Conservation (phyloP, 441 rosid genomes). For the Metrosideros polymorpha region DNA sequence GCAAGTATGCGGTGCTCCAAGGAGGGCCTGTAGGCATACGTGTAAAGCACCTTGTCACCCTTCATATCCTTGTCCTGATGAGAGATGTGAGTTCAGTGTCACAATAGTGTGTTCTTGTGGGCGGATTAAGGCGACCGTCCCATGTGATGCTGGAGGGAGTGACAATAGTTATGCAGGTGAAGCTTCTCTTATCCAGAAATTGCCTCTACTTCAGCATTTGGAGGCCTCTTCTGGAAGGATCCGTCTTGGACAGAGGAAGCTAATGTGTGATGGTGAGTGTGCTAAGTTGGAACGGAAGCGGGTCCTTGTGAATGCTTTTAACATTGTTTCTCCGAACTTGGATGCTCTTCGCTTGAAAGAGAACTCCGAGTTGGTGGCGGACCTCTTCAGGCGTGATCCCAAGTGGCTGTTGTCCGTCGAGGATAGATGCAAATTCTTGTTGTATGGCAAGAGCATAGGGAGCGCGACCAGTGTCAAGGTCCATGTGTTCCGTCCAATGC, state of each 20-base stretch:
- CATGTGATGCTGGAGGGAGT: constrained; percentile 92
- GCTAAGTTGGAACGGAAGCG: constrained; percentile 87
- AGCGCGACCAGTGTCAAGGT: constrained; percentile 48
- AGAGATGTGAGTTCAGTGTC: constrained; percentile 70
- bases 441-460: constrained; percentile 74
- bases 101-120: constrained; percentile 85
- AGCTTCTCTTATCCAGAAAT: constrained; percentile 62
- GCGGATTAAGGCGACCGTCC: constrained; percentile 63
- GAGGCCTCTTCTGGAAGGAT: constrained; percentile 48
- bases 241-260: constrained; percentile 91
- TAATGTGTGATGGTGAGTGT: constrained; percentile 81
- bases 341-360: constrained; percentile 95
- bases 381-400: constrained; percentile 86
- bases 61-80: constrained; percentile 71
- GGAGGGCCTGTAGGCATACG: constrained; percentile 88
- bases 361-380: constrained; percentile 62
- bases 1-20: constrained; percentile 93
- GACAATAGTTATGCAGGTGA: constrained; percentile 31
- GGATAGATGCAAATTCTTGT: constrained; percentile 89
- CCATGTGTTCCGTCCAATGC: constrained; percentile 92
- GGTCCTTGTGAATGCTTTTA: constrained; percentile 93
- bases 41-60: constrained; percentile 88
- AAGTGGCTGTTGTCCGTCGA: constrained; percentile 89
- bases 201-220: constrained; percentile 82
- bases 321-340: constrained; percentile 61